Base-by-base conservation (phyloP, 2,329 filamentous ascomycete genomes). In the Ophiocordyceps camponoti-saundersi region DNA sequence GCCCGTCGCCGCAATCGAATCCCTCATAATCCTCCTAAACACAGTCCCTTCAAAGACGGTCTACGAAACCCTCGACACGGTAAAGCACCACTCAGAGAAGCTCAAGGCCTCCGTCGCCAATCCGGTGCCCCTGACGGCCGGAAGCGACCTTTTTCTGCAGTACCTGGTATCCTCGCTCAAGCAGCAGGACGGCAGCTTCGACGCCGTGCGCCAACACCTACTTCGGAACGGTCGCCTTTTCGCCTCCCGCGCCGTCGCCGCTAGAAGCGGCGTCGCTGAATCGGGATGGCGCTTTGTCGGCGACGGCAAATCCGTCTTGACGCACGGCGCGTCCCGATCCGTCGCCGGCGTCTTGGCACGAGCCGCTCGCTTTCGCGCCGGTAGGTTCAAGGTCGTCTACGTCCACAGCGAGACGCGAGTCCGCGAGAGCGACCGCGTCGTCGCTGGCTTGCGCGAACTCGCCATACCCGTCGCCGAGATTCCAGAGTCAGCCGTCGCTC, bases 71-170 rank as follows among this genome's bases (percentile, higher is more conserved):
- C 82, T 96, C 60, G 82, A 90, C 55, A 78, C 89, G 43, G 77
- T 96, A 52, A 80, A 82, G 58, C 77, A 74, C 44, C 82, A 92
- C 60, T 90, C 86, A 45, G 72, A 77, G 46, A 77, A 79, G 56
- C 77, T 98, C 52, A 90, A 89, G 63, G 72, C 73, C 48, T 79
- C 80, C 20, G 82, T 94, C 46, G 73, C 82, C 8, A 96, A 98
- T 66, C 85, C 89, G 15, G 85, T 96, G 48, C 90, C 89, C 5
- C 78, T 96, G 16, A 88, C 85, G 44, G 92, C 93, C 47, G 92
- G 92, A 57, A 95, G 89, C 50, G 89, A 95, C 62, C 79, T 96
- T 49, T 96, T 98, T 71, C 85, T 92, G 62, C 83, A 90, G 61
- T 96, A 94, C 65, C 78, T 98, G 55, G 82, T 95, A 57, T 79